phyloP scores from a whole-genome alignment of 768 basidiomycete genomes.

The Jaapia argillacea region DNA sequence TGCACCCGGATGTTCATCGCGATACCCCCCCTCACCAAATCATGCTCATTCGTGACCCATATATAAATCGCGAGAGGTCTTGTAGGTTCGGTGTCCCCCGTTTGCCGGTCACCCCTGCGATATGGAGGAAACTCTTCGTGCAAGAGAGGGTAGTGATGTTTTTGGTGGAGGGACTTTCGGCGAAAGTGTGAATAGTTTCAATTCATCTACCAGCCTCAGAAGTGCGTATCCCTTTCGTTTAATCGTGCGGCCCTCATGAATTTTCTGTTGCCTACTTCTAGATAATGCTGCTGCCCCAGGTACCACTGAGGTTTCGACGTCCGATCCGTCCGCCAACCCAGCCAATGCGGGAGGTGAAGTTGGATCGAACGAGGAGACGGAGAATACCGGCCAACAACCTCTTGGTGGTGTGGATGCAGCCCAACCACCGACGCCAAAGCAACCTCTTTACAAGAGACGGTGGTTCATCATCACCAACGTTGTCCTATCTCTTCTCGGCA shows the following conservation, averaged over 20 bases:
- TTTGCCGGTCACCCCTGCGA: neutral
- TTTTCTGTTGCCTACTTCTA: neutral
- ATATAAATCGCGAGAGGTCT: too few species aligned
- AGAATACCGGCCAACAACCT: neutral
- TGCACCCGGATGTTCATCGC: too few species aligned
- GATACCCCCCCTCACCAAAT: too few species aligned
- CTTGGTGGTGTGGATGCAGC: neutral
- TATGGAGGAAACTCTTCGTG: neutral
- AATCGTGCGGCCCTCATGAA: neutral
- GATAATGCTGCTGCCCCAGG: neutral
- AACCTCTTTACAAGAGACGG: constrained; percentile 49
- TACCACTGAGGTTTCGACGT: neutral
- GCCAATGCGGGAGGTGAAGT: neutral
- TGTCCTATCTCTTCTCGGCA: constrained; percentile 39
- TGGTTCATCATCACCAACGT: constrained; percentile 54
- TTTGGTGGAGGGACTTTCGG: neutral
- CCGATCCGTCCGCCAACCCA: neutral
- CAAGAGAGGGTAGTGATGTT: neutral
- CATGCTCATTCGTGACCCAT: too few species aligned
- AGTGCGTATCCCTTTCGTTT: neutral
- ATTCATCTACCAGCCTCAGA: neutral
- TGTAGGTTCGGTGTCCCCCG: too few species aligned
- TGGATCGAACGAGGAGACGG: neutral
- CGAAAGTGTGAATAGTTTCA: neutral
- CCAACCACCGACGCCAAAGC: constrained; percentile 6